A percentile compares a stretch with the other conserved stretches of the same genome.
phyloP scores from a whole-genome alignment of 2,329 filamentous ascomycete species.

The Aureobasidium sp. region DNA sequence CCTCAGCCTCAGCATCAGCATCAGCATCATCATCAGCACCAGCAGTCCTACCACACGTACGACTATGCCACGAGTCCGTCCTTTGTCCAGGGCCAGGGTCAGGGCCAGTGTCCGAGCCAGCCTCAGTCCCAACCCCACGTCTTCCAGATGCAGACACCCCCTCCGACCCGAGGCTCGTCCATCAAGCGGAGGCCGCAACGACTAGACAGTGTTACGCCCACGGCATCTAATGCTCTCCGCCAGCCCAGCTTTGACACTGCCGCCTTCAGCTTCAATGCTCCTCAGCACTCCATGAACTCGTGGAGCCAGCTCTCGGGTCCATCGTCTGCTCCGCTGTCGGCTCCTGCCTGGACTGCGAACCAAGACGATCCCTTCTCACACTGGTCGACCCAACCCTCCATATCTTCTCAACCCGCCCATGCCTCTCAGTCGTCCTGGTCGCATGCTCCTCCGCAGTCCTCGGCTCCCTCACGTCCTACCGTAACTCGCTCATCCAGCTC shows the following conservation, averaged over 20 bases:
- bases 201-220: slow-evolving; percentile 20
- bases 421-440: background rate
- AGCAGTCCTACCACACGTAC: background rate
- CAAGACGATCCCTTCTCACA: background rate
- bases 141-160: slow-evolving; percentile 52
- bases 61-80: slow-evolving; percentile 2
- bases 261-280: background rate
- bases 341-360: slow-evolving; percentile 6
- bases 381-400: background rate
- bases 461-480: background rate
- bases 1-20: background rate
- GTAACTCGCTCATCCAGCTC: slow-evolving; percentile 22
- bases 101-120: background rate
- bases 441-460: background rate
- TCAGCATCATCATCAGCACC: background rate
- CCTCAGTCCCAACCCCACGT: background rate
- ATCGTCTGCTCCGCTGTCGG: slow-evolving; percentile 17
- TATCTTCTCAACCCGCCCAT: background rate
- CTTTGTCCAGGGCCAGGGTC: background rate
- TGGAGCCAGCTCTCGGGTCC: slow-evolving; percentile 1
- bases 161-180: slow-evolving; percentile 49
- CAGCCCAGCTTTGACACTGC: background rate
- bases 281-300: background rate
- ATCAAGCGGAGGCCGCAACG: slow-evolving; percentile 39
- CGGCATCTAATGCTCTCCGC: background rate